Evolutionary conservation across 768 basidiomycete species (phyloP).

Genomic region (Wakefieldia striispora): DNA sequence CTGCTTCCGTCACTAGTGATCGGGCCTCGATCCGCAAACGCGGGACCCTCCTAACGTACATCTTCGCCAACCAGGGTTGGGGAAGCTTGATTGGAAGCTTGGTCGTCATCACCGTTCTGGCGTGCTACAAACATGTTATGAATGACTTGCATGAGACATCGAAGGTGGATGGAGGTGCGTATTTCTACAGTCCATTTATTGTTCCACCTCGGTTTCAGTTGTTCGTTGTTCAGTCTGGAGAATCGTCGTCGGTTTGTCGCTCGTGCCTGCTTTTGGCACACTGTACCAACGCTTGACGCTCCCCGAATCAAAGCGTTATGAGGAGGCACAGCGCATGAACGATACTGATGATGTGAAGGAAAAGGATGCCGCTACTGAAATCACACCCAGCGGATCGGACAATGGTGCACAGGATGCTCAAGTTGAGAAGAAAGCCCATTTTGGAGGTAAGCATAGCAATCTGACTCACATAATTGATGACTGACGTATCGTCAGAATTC

Average conservation of each 20-base stretch:
- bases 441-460: slow-evolving; percentile 36
- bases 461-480: background rate
- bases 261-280: slow-evolving; percentile 71
- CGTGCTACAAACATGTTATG: slow-evolving; percentile 63
- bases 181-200: background rate
- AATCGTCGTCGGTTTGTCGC: slow-evolving; percentile 69
- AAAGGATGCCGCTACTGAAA: slow-evolving; percentile 22
- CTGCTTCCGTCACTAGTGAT: slow-evolving; percentile 65
- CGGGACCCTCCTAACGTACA: slow-evolving; percentile 73
- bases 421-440: slow-evolving; percentile 48
- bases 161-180: slow-evolving; percentile 69
- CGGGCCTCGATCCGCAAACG: slow-evolving; percentile 62
- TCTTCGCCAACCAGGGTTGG: slow-evolving; percentile 80
- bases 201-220: background rate
- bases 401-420: slow-evolving; percentile 11
- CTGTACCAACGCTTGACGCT: slow-evolving; percentile 76
- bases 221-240: slow-evolving; percentile 54
- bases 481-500: slow-evolving; percentile 45
- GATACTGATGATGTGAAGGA: slow-evolving; percentile 34
- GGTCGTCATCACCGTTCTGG: slow-evolving; percentile 60
- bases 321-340: slow-evolving; percentile 36
- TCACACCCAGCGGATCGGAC: background rate
- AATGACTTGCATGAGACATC: slow-evolving; percentile 53
- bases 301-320: slow-evolving; percentile 61
- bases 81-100: slow-evolving; percentile 65